Percentiles rank a stretch among this genome's conserved stretches.
Evolutionary conservation across 495 filamentous ascomycete genomes (phyloP).

Genomic region (Hypomontagnella submonticulosa): DNA sequence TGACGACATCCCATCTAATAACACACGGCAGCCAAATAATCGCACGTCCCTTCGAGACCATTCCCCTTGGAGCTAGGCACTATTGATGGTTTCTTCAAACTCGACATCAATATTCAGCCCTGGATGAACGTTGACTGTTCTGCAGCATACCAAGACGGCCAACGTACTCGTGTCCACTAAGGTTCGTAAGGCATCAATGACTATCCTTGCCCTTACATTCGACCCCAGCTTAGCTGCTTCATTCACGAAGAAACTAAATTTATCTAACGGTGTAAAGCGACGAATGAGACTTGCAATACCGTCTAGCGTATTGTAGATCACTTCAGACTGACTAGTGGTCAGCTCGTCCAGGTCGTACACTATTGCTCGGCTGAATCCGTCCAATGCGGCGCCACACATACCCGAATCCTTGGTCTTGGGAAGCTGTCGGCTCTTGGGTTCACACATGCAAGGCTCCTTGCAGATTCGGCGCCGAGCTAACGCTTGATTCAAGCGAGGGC

Average conservation of each 20-base stretch:
- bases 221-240: no score
- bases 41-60: background rate
- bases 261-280: no score
- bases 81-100: background rate
- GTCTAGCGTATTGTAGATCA: no score
- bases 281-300: no score
- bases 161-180: background rate
- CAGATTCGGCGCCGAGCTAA: conserved; percentile 10
- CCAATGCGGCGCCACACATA: background rate
- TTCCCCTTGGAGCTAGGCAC: conserved; percentile 7
- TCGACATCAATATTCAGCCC: background rate
- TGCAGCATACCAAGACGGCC: no score
- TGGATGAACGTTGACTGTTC: no score
- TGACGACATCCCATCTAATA: conserved; percentile 13
- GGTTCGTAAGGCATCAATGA: background rate
- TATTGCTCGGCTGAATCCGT: conserved; percentile 6
- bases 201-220: background rate
- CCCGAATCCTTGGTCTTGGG: conserved; percentile 31
- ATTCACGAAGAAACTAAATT: no score
- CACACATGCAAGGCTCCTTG: conserved; percentile 9
- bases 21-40: conserved; percentile 5
- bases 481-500: conserved; percentile 3
- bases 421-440: conserved; percentile 7
- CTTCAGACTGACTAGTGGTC: no score
- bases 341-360: no score